Base-by-base conservation (phyloP, 306 rosid species). In the Castanea sativa region DNA sequence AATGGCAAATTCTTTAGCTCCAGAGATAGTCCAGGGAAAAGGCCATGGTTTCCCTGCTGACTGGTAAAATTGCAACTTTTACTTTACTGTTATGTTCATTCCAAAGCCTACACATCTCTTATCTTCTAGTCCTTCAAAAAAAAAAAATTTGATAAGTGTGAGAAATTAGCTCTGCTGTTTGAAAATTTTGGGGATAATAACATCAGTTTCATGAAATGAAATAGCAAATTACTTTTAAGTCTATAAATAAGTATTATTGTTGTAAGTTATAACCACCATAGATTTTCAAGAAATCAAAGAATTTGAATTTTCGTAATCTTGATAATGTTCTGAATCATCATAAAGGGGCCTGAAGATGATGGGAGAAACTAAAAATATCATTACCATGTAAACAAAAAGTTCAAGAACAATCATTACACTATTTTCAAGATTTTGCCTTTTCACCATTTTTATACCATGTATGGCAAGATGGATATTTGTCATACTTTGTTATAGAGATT, bases 41-140 rank as follows among this genome's bases (percentile, higher is more conserved):
- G 98, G 99, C 85, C 99, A 95, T 71, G 87, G 97, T 73, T 90
- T 93, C 83, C 83, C 94, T 55, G 94, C 98, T 10, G 98, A 93
- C 88, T 91, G 98, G 99, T 95, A 90, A 90, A 76, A 21, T 52
- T 61, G 58, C 77, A 41, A 80, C 59, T 83, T 84, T 30, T 70
- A 20, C 79, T 79, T 60, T 64, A 32, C 52, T 32, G 56, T 69
- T 49, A 72, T 38, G 33, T 77, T 78, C 74, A 78, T 76, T 57
- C 55, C 55, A 30, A 29, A 69, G 73, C 65, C 23, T 69, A 49
- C 65, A 57, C 15, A 52, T 78, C 64, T 76, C 70, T 23, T 27
- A 49, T 55, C 29, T 13, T 23, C 23, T 61, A 32, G 70, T 63
- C 68, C 73, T 65, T 30, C 27, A n/a, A 59, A 32, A 41, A 67